These are phyloP conservation scores for Agaricus blazei DNA, from an alignment of 768 basidiomycete genomes.

Conservation along the genomic window DNA sequence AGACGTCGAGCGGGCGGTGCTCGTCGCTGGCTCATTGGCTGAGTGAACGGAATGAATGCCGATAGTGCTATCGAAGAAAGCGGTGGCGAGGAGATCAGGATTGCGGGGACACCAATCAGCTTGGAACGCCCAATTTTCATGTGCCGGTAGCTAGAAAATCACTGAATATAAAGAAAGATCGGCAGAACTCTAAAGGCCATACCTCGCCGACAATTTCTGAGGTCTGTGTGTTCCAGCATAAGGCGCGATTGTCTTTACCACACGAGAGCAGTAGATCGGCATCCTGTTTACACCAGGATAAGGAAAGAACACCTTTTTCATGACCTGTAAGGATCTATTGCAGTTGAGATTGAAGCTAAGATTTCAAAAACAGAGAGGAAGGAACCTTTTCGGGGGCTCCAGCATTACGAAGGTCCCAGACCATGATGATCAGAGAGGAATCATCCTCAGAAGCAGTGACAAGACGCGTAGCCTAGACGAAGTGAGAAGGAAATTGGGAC, in stretches of 20 bases:
- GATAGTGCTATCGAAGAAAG: constrained; percentile 93
- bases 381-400: constrained; percentile 92
- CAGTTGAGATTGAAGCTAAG: background rate
- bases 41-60: constrained; percentile 91
- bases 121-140: constrained; percentile 97
- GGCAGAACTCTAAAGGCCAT: constrained; percentile 14
- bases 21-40: constrained; percentile 54
- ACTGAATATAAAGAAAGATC: background rate
- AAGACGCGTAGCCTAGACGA: constrained; percentile 81
- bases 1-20: constrained; percentile 24
- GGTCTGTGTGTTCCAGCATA: constrained; percentile 95
- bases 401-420: constrained; percentile 98
- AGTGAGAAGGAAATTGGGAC: constrained; percentile 13
- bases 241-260: constrained; percentile 93
- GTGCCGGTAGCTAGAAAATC: constrained; percentile 65
- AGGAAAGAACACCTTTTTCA: constrained; percentile 90
- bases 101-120: constrained; percentile 93
- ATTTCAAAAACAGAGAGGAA: background rate
- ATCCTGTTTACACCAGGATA: constrained; percentile 97
- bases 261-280: constrained; percentile 88
- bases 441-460: constrained; percentile 97
- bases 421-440: constrained; percentile 91
- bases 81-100: constrained; percentile 82
- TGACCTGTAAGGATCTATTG: constrained; percentile 87
- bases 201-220: constrained; percentile 91